Evolutionary conservation across 2,329 filamentous ascomycete species (phyloP), one percentile per base, ranked within the genome.

Genomic region (Plenodomus lindquistii): DNA sequence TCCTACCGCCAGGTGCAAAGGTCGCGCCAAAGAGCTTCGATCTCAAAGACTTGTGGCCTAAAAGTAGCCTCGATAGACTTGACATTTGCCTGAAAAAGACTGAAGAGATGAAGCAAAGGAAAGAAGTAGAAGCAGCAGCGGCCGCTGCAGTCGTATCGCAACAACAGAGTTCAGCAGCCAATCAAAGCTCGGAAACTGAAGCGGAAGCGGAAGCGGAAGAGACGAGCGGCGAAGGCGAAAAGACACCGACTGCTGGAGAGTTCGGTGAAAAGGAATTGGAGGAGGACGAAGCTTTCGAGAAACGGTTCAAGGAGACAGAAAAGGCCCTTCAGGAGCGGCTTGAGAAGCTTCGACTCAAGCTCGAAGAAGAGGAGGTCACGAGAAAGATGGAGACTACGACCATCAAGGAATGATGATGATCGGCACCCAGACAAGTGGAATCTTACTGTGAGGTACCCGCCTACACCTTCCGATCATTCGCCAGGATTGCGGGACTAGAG

Each of bases 241-340:
- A 65, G 44, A 70, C 66, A n/a, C 66, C 66, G 2, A 67, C 64
- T 2, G 66, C 59, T 2, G 54, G 52, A 44, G 58, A 52, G 13
- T 44, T 50, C 18, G 48, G 35, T 2, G 49, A 45, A 0, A 48
- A 53, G 1, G 62, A 62, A 15, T 43, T 17, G 3, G 62, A 65
- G n/a, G 58, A 64, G 18, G 65, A 66, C 15, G 64, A 68, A 27
- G 66, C 62, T 11, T 68, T 67, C 38, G 67, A 68, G 37, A 59
- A 46, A 49, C 55, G 55, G 13, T 63, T 56, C 40, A 44, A 43
- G 3, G 66, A 66, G 46, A 62, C 58, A 11, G 66, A 71, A 47
- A 63, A 44, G 39, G 55, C 52, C 10, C 43, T 71, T 34, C 59
- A 60, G 22, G 62, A 68, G 39, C 49, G 67, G 19, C 36, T 71